phyloP scores from a whole-genome alignment of 1,284 basidiomycete genomes.

The Cystobasidium sp. region DNA sequence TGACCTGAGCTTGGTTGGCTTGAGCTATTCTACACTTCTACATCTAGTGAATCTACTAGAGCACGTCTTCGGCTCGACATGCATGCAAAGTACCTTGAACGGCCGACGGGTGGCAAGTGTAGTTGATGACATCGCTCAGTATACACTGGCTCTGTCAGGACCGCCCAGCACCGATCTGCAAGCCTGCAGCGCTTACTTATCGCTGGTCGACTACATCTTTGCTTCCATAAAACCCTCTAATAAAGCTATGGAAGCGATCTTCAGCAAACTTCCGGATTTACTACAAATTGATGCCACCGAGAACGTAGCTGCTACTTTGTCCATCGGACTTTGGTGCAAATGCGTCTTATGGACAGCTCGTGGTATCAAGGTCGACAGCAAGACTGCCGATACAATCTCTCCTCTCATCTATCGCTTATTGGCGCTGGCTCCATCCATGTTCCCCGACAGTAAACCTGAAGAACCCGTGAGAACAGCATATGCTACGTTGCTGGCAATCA shows the following conservation, averaged over 20 bases:
- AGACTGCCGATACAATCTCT: background rate
- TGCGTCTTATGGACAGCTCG: background rate
- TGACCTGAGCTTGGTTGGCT: background rate
- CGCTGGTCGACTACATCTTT: slow-evolving; percentile 5
- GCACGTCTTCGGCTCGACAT: slow-evolving; percentile 3
- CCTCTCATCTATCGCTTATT: background rate
- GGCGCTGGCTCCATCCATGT: background rate
- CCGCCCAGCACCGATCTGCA: background rate
- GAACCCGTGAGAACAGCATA: background rate
- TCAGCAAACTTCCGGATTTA: background rate
- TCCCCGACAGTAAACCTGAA: background rate
- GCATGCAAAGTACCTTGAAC: background rate
- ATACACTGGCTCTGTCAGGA: background rate
- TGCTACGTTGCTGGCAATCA: background rate
- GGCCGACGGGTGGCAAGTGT: background rate
- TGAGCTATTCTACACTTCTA: slow-evolving; percentile 4
- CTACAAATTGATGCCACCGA: background rate
- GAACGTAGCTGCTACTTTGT: background rate
- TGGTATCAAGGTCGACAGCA: background rate
- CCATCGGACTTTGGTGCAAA: background rate
- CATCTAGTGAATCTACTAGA: slow-evolving; percentile 24
- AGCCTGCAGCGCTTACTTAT: slow-evolving; percentile 1
- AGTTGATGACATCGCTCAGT: background rate
- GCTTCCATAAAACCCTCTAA: background rate
- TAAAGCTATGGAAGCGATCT: background rate